These are phyloP conservation scores for Fomitopsis schrenkii DNA, from an alignment of 1,284 basidiomycete species.

Conservation along the genomic window DNA sequence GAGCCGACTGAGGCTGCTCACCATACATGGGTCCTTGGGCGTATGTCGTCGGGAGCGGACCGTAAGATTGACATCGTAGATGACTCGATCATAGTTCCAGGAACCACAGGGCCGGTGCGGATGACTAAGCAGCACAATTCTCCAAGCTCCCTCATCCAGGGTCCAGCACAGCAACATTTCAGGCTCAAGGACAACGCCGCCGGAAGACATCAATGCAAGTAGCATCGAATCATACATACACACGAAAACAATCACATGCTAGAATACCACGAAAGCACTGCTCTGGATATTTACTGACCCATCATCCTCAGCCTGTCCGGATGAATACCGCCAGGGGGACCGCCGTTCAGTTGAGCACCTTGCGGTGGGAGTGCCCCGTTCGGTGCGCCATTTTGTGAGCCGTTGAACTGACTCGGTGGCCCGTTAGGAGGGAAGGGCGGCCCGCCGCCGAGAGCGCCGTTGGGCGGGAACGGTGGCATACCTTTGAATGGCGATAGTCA, in stretches of 20 bases:
- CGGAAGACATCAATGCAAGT: neutral
- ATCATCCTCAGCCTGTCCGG: slow-evolving; percentile 87
- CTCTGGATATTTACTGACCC: slow-evolving; percentile 32
- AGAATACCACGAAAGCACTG: neutral
- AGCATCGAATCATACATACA: neutral
- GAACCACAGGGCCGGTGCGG: neutral
- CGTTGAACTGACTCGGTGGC: slow-evolving; percentile 27
- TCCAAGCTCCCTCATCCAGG: neutral
- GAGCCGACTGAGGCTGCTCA: neutral
- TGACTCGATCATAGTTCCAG: neutral
- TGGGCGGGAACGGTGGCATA: slow-evolving; percentile 59
- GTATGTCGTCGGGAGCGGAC: neutral
- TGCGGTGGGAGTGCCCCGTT: slow-evolving; percentile 31
- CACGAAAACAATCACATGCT: neutral
- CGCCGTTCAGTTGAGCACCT: slow-evolving; percentile 27
- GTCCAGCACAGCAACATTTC: neutral
- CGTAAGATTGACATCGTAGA: neutral
- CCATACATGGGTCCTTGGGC: neutral
- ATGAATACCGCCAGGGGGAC: slow-evolving; percentile 59
- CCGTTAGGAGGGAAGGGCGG: slow-evolving; percentile 54
- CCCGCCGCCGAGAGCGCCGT: slow-evolving; percentile 10
- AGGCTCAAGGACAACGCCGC: no score
- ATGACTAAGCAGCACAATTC: neutral
- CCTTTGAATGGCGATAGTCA: slow-evolving; percentile 10
- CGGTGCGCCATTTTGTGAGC: slow-evolving; percentile 29